These are phyloP conservation scores for Galerina marginata DNA, from an alignment of 768 basidiomycete species.

Conservation along the genomic window DNA sequence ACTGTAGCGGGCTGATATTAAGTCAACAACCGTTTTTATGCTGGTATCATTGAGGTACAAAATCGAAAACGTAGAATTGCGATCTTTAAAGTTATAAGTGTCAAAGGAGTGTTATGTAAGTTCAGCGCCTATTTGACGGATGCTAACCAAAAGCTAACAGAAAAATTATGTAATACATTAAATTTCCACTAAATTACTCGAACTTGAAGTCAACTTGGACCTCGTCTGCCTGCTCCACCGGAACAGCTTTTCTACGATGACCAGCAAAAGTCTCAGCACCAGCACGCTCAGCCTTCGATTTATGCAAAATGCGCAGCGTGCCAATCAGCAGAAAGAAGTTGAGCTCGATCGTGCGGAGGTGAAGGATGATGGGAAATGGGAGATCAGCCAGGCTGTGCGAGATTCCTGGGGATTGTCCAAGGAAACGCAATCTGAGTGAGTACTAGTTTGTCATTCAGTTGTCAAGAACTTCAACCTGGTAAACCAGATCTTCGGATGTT, in stretches of 20 bases:
- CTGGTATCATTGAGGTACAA: no score
- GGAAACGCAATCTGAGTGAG: slow-evolving; percentile 15
- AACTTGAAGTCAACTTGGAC: not conserved
- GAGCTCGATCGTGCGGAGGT: slow-evolving; percentile 58
- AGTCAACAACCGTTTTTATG: no score
- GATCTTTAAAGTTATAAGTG: no score
- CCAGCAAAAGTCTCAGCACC: slow-evolving; percentile 59
- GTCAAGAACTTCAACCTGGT: not conserved
- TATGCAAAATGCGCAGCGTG: slow-evolving; percentile 73
- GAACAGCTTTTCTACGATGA: slow-evolving; percentile 7
- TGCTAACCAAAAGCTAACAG: no score
- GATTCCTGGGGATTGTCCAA: slow-evolving; percentile 53
- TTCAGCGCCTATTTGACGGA: no score
- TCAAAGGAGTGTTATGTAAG: no score
- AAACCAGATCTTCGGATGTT: slow-evolving; percentile 37
- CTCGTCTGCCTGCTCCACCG: not conserved
- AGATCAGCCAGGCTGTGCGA: slow-evolving; percentile 55
- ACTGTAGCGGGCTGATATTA: no score
- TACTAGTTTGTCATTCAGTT: not conserved
- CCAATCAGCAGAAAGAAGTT: slow-evolving; percentile 54
- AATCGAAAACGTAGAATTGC: no score
- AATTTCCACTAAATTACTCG: not conserved
- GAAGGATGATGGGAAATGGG: slow-evolving; percentile 71
- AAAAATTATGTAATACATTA: no score
- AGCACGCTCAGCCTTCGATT: slow-evolving; percentile 71